These are phyloP conservation scores for Tulasnella sp. DNA, from an alignment of 768 basidiomycete species.

Conservation along the genomic window DNA sequence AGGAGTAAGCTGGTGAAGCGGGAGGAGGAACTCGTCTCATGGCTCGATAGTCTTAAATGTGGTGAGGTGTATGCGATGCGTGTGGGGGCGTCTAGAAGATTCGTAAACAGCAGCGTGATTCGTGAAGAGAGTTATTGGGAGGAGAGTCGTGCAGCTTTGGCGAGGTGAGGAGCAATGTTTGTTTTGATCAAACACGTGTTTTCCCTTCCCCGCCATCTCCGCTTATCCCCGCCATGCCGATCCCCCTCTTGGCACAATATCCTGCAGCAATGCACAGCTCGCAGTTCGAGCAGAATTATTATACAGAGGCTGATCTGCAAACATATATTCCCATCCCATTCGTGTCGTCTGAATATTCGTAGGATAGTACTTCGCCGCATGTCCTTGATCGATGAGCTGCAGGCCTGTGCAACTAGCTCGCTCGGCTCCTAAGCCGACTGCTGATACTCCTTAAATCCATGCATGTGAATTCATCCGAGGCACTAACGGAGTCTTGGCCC, in stretches of 20 bases:
- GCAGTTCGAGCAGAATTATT: neutral
- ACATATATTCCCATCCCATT: too few species aligned
- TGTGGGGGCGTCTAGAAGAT: neutral
- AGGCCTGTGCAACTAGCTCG: too few species aligned
- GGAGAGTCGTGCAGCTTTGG: neutral
- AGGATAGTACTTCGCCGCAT: too few species aligned
- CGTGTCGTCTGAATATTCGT: too few species aligned
- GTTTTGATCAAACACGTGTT: neutral
- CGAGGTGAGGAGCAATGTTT: neutral
- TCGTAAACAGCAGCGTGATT: neutral
- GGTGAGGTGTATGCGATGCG: neutral
- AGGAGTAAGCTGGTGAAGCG: constrained; percentile 5
- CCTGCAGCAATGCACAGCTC: neutral
- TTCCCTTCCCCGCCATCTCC: neutral
- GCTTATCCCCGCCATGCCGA: neutral
- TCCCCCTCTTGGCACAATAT: neutral
- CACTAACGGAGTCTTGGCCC: too few species aligned
- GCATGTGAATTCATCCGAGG: too few species aligned
- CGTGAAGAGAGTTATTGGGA: neutral
- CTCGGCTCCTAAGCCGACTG: too few species aligned
- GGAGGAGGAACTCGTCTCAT: constrained; percentile 1
- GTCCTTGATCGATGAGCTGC: too few species aligned
- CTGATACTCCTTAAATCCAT: too few species aligned
- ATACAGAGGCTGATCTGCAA: too few species aligned
- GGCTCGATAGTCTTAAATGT: neutral